These are phyloP conservation scores for Calonectria ilicicola DNA, from an alignment of 2,329 filamentous ascomycete genomes.

Conservation along the genomic window DNA sequence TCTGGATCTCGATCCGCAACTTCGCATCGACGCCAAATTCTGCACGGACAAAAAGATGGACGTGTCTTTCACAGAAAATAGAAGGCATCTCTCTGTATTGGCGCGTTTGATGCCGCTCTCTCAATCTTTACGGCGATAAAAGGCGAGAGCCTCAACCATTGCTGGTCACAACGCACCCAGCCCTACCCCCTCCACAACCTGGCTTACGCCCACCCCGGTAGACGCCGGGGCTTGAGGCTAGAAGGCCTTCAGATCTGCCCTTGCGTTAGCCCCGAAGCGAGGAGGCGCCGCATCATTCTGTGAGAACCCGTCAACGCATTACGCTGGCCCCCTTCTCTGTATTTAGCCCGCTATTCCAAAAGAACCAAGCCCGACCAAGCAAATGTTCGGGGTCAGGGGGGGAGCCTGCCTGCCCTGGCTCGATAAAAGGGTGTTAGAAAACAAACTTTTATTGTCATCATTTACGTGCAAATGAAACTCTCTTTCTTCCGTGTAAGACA, in stretches of 20 bases:
- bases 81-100: not conserved
- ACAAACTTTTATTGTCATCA: not conserved
- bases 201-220: not conserved
- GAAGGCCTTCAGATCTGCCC: constrained; percentile 13
- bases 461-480: not conserved
- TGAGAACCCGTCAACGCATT: not conserved
- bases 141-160: not conserved
- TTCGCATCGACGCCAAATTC: not conserved
- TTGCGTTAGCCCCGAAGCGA: constrained; percentile 15
- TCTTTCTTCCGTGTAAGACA: not conserved
- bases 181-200: constrained; percentile 1
- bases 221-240: constrained; percentile 10
- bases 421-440: not conserved
- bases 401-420: constrained; percentile 6
- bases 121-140: not conserved
- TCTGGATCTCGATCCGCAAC: constrained; percentile 5
- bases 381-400: constrained; percentile 7
- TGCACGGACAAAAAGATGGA: not conserved
- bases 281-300: constrained; percentile 10
- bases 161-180: not conserved
- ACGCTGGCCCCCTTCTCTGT: not conserved
- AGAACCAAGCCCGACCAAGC: constrained; percentile 12
- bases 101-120: not conserved
- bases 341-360: constrained; percentile 6
- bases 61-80: not conserved